A percentile compares a stretch with the other conserved stretches of the same genome.
These are phyloP conservation scores for Alloteropsis angusta DNA, from an alignment of 202 grass and related monocot species.

Conservation along the genomic window DNA sequence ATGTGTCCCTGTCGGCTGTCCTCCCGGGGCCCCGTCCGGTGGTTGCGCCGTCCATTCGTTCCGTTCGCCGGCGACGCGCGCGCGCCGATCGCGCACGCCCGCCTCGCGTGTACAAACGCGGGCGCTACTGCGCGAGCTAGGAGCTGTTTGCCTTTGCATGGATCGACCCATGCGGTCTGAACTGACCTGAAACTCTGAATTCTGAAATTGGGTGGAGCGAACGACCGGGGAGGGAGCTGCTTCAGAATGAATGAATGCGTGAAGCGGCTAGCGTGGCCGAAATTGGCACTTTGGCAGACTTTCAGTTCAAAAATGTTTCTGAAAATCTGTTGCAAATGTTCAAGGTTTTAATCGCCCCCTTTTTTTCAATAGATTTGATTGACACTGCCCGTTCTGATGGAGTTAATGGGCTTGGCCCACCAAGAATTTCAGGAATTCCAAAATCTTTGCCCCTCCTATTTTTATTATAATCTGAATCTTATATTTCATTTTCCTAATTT, in stretches of 20 bases:
- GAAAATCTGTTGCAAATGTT: too few relatives aligned
- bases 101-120: neutral
- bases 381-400: too few relatives aligned
- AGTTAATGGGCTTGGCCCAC: too few relatives aligned
- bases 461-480: too few relatives aligned
- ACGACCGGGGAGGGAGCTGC: neutral
- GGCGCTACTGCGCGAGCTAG: neutral
- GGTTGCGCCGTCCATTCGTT: constrained; percentile 26
- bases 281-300: neutral
- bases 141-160: neutral
- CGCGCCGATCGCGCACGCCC: neutral
- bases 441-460: too few relatives aligned
- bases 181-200: neutral
- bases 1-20: constrained; percentile 34
- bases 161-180: neutral
- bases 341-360: too few relatives aligned
- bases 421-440: too few relatives aligned
- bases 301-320: neutral
- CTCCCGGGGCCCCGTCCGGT: neutral
- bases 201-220: constrained; percentile 9
- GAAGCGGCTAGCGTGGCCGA: neutral
- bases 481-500: too few relatives aligned
- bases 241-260: neutral
- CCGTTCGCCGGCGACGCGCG: neutral
- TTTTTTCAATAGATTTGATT: too few relatives aligned